Evolutionary conservation across 495 filamentous ascomycete genomes (phyloP).

Genomic region (Podospora didyma): DNA sequence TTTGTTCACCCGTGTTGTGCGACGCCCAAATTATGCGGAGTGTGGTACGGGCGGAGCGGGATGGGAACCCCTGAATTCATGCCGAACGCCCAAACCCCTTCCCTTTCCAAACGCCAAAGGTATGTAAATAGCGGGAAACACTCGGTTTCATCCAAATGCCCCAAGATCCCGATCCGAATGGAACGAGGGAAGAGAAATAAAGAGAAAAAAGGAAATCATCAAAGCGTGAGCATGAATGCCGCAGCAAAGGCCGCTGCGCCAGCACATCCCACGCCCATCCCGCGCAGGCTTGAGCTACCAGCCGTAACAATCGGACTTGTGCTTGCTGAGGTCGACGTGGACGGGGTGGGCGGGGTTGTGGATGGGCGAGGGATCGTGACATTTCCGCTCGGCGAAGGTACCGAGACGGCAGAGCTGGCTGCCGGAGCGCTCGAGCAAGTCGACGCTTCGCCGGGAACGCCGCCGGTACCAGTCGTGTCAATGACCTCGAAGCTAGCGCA

Average conservation of each 20-base stretch:
- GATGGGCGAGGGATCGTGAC: background rate
- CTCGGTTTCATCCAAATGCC: background rate
- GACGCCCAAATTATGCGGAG: background rate
- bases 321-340: slow-evolving; percentile 1
- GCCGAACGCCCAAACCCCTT: slow-evolving; percentile 4
- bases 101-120: background rate
- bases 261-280: slow-evolving; percentile 4
- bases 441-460: slow-evolving; percentile 7
- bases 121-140: background rate
- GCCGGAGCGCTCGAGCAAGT: background rate
- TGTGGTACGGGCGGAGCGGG: too few relatives aligned
- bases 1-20: slow-evolving; percentile 2
- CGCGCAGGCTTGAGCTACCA: slow-evolving; percentile 9
- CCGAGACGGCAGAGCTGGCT: background rate
- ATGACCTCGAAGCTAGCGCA: slow-evolving; percentile 63
- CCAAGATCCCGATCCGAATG: background rate
- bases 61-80: background rate
- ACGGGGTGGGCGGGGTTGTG: background rate
- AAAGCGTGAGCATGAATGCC: slow-evolving; percentile 27
- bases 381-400: background rate
- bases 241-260: slow-evolving; percentile 19
- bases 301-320: background rate
- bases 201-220: slow-evolving; percentile 1
- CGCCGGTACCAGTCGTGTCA: background rate
- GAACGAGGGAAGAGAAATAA: background rate